phyloP scores from a whole-genome alignment of 148 eudicot genomes.

The Euryodendron excelsum region DNA sequence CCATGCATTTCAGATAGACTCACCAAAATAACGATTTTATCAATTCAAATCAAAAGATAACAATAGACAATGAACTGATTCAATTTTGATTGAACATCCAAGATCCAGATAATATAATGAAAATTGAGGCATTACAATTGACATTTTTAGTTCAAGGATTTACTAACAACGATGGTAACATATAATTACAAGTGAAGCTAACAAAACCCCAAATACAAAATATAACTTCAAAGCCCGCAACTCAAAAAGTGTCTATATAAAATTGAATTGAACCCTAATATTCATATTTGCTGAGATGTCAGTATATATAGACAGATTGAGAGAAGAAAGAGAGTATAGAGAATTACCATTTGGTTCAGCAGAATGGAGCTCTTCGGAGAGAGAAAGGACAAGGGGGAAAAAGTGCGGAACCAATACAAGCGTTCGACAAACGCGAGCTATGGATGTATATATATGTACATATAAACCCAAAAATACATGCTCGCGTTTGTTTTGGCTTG shows the following conservation, averaged over 20 bases:
- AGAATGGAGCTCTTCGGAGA: too few species aligned
- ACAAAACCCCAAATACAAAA: slow-evolving; percentile 3
- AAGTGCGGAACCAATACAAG: neutral
- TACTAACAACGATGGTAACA: neutral
- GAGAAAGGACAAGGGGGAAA: neutral
- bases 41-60: neutral
- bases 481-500: too few species aligned
- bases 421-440: slow-evolving; percentile 6
- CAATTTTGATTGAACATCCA: neutral
- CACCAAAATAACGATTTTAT: neutral
- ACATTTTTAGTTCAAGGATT: neutral
- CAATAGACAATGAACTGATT: neutral
- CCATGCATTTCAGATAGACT: neutral
- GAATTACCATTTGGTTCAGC: too few species aligned
- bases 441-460: too few species aligned
- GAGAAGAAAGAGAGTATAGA: neutral
- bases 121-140: too few species aligned
- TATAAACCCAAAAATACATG: too few species aligned
- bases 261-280: neutral
- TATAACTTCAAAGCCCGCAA: neutral
- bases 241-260: neutral
- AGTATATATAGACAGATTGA: neutral
- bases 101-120: too few species aligned
- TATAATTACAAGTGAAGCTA: neutral
- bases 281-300: neutral